phyloP scores from a whole-genome alignment of 78 protist genomes.

The Dictyostelium intermedium region DNA sequence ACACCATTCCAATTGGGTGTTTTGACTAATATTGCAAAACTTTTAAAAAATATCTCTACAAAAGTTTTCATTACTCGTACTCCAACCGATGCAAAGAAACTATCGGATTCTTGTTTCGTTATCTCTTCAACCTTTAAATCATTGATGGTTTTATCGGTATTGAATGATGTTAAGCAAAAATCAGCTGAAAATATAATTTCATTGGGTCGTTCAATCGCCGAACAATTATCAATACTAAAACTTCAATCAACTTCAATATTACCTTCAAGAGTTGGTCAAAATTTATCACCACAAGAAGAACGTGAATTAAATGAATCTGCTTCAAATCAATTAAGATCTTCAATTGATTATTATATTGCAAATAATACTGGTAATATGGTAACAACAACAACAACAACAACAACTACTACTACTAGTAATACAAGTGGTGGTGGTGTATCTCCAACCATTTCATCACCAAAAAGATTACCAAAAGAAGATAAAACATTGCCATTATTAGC shows the following conservation, averaged over 20 bases:
- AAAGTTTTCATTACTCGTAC: slow-evolving; percentile 15
- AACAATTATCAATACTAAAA: slow-evolving; percentile 31
- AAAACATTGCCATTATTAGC: slow-evolving; percentile 15
- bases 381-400: background rate
- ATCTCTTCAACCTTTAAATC: slow-evolving; percentile 57
- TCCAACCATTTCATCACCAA: background rate
- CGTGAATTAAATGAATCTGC: slow-evolving; percentile 29
- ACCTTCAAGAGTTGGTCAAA: slow-evolving; percentile 1
- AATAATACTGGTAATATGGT: background rate
- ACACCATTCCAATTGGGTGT: slow-evolving; percentile 28
- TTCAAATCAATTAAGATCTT: slow-evolving; percentile 13
- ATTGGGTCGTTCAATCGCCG: slow-evolving; percentile 37
- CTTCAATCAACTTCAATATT: background rate
- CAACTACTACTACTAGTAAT: background rate
- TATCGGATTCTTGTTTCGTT: slow-evolving; percentile 5
- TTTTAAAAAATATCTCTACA: background rate
- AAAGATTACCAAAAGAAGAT: slow-evolving; percentile 22
- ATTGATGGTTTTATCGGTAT: slow-evolving; percentile 11
- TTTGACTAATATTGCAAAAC: slow-evolving; percentile 21
- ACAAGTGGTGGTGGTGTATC: background rate
- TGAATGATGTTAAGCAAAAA: background rate
- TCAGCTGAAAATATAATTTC: slow-evolving; percentile 41
- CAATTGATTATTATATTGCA: slow-evolving; percentile 25
- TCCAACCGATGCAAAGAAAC: background rate
- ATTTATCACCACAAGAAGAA: background rate